Percentiles rank a stretch among this genome's conserved stretches.
These are phyloP conservation scores for Pulveroboletus sp. DNA, from an alignment of 768 basidiomycete species.

Conservation along the genomic window DNA sequence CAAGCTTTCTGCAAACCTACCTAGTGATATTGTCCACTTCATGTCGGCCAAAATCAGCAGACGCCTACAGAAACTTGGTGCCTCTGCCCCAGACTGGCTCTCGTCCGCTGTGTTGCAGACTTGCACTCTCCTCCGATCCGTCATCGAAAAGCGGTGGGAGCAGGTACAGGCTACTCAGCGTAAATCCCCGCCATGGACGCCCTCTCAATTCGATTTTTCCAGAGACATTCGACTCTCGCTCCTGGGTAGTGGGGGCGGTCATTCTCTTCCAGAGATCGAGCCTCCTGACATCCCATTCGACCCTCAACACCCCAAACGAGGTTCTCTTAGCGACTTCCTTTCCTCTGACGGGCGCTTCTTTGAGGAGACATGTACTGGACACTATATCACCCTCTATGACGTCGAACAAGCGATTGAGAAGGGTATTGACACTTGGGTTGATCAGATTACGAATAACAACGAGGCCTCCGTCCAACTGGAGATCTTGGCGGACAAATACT, in stretches of 20 bases:
- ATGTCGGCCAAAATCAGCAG: slow-evolving; percentile 29
- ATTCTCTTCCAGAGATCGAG: slow-evolving; percentile 16
- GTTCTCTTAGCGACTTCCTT: too few relatives aligned
- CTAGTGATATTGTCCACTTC: slow-evolving; percentile 27
- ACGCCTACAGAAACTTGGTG: slow-evolving; percentile 1
- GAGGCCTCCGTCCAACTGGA: slow-evolving; percentile 27
- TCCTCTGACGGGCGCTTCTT: slow-evolving; percentile 15
- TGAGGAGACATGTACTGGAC: slow-evolving; percentile 7
- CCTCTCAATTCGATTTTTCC: slow-evolving; percentile 24
- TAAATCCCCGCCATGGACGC: slow-evolving; percentile 27
- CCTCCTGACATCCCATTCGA: slow-evolving; percentile 3
- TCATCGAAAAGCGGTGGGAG: slow-evolving; percentile 35
- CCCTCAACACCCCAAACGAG: slow-evolving; percentile 6
- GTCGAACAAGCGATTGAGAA: slow-evolving; percentile 34
- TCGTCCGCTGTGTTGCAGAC: slow-evolving; percentile 38
- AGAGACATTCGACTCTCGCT: slow-evolving; percentile 36
- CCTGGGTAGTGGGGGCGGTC: slow-evolving; percentile 23
- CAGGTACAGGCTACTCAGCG: slow-evolving; percentile 25
- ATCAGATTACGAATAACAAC: slow-evolving; percentile 12
- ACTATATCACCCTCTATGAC: slow-evolving; percentile 31
- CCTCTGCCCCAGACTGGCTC: slow-evolving; percentile 27
- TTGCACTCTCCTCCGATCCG: slow-evolving; percentile 17
- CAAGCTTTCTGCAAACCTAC: slow-evolving; percentile 10
- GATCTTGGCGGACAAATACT: slow-evolving; percentile 26
- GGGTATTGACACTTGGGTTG: slow-evolving; percentile 34